Percentiles rank a stretch among this genome's conserved stretches.
Evolutionary conservation across 169 alveolate species (phyloP).

Genomic region (Plasmodium vivax): DNA sequence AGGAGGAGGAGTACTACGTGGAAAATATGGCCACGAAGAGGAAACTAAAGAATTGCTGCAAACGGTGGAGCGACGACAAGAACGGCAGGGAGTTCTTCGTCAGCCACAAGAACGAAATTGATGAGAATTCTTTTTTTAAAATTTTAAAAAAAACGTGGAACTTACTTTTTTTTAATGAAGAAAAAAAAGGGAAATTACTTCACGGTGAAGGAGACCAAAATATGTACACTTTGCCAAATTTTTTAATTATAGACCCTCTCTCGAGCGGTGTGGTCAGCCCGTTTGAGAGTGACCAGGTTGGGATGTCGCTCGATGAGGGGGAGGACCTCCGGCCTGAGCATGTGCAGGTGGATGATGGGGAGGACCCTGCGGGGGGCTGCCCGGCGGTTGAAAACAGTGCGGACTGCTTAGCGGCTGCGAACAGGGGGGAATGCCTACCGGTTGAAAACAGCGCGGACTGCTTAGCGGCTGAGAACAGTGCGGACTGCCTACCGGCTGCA

Average conservation of each 20-base stretch:
- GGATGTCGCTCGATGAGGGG: background rate
- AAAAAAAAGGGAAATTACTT: slow-evolving; percentile 4
- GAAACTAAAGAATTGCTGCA: slow-evolving; percentile 58
- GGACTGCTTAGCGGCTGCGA: background rate
- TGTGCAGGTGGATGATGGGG: background rate
- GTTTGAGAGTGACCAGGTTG: background rate
- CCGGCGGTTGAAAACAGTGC: background rate
- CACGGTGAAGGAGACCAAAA: slow-evolving; percentile 20
- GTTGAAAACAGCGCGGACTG: background rate
- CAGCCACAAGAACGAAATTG: slow-evolving; percentile 33
- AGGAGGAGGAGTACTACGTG: background rate
- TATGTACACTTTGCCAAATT: slow-evolving; percentile 15
- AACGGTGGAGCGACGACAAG: slow-evolving; percentile 52
- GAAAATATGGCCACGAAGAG: background rate
- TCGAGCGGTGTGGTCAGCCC: background rate
- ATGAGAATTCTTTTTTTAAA: slow-evolving; percentile 47
- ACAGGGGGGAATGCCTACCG: background rate
- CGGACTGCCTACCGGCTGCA: background rate
- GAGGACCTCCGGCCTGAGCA: background rate
- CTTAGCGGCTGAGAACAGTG: background rate
- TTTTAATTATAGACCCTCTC: slow-evolving; percentile 23
- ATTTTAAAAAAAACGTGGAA: slow-evolving; percentile 15
- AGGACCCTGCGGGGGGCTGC: background rate
- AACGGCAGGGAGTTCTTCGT: slow-evolving; percentile 9
- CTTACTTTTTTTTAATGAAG: slow-evolving; percentile 17